Base-by-base conservation (phyloP, 2,329 filamentous ascomycete species). In the Didymella sp. region DNA sequence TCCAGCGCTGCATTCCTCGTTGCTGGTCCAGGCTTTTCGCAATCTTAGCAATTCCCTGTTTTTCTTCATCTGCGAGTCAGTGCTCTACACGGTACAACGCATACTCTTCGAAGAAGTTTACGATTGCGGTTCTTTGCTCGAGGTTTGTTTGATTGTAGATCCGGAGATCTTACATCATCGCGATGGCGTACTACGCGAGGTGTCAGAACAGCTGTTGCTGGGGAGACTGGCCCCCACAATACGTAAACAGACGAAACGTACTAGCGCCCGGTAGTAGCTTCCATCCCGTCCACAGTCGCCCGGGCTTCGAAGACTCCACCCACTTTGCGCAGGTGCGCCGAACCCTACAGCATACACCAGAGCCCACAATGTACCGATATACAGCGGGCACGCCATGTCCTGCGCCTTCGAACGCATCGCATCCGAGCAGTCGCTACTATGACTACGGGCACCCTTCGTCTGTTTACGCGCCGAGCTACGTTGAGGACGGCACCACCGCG, bases 311-410 rank as follows among this genome's bases (percentile, higher is more conserved):
- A 28, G 54, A 57, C 54, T 57, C 54, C 43, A 57, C 54, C 54
- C 48, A 52, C 48, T 57, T 57, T 62, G 64, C 63, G 61, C 64
- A 63, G 64, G 58, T 58, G 63, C 66, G 37, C 60, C 48, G 41
- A 47, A 53, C 40, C 49, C 43, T 50, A 53, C 47, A 33, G 51
- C 25, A 49, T 25, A 56, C 27, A 37, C 35, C 44, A 55, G 33
- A 37, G 45, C 43, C 51, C 59, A 66, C 37, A 24, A 77, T 76
- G 73, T 69, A 73, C 59, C 68, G 71, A 50, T 73, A 72, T 58
- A 61, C 67, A 51, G 69, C 74, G 37, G 69, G 69, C 57, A 76
- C 73, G 56, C 73, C 74, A 35, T 76, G 73, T 60, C 74, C 74
- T 13, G 68, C 69, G 56, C 70, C 73, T 17, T 45, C 49, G 24